Evolutionary conservation across 2,329 filamentous ascomycete species (phyloP).

Genomic region (Emericellopsis cladophorae): DNA sequence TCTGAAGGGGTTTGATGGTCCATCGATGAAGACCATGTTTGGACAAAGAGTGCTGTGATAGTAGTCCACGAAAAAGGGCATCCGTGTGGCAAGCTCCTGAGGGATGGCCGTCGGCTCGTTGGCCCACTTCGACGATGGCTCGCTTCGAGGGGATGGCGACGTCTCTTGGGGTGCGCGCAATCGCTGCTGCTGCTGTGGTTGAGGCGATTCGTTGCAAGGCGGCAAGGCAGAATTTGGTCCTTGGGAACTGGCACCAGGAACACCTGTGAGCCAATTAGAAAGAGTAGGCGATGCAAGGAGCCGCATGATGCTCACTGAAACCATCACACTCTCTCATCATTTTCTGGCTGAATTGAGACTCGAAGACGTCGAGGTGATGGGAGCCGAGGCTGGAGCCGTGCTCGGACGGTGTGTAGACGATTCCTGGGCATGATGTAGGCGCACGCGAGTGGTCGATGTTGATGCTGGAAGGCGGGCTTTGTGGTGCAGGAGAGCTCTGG

Average conservation of each 20-base stretch:
- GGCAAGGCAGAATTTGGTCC: slow-evolving; percentile 28
- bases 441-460: slow-evolving; percentile 42
- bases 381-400: slow-evolving; percentile 40
- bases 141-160: slow-evolving; percentile 22
- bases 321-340: slow-evolving; percentile 42
- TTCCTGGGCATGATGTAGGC: slow-evolving; percentile 47
- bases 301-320: slow-evolving; percentile 34
- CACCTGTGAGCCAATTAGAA: slow-evolving; percentile 29
- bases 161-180: slow-evolving; percentile 6
- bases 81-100: slow-evolving; percentile 58
- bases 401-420: slow-evolving; percentile 48
- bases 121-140: slow-evolving; percentile 36
- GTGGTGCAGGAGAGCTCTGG: slow-evolving; percentile 39
- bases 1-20: slow-evolving; percentile 73
- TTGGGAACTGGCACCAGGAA: slow-evolving; percentile 39
- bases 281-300: slow-evolving; percentile 18
- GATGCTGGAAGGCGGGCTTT: slow-evolving; percentile 41
- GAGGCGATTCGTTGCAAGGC: slow-evolving; percentile 21
- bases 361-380: slow-evolving; percentile 41
- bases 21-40: slow-evolving; percentile 84
- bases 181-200: slow-evolving; percentile 30
- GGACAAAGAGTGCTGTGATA: slow-evolving; percentile 88
- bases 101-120: slow-evolving; percentile 36
- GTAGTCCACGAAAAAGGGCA: slow-evolving; percentile 85
- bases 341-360: slow-evolving; percentile 39